Evolutionary conservation across 1,284 basidiomycete genomes (phyloP), one percentile per base, ranked within the genome.

Genomic region (Puccinia horiana): DNA sequence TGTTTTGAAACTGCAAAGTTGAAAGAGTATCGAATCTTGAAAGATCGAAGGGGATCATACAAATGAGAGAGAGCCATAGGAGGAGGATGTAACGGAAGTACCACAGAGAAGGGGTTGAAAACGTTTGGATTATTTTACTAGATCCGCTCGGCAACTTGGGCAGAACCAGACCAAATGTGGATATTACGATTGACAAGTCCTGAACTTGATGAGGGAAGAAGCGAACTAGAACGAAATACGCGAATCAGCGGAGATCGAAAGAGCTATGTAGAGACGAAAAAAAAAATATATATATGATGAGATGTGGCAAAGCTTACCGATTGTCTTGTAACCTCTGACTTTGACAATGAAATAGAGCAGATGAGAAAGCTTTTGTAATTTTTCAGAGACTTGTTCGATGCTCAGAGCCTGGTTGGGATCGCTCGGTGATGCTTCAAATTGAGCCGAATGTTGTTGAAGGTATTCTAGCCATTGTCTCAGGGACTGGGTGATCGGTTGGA

Each of bases 1-100:
- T 81, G 23, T 83, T 74, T 63, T 82, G 52, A 52, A 79, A 40
- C 52, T 75, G 75, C 49, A 37, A 76, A 88, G 16, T 86, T 86
- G 76, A 91, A 90, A n/a, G 84, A 77, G 73, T 69, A 85, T 95
- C 93, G 79, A 98, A 94, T 83, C 94, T 93, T 23, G 91, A 89
- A 69, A 99, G 89, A 86, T 94, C 92, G 86, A 99, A 99, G 0
- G 97, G 97, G 29, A 98, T 92, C 88, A 94, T 95, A 87, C 93
- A 93, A 76, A 98, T 92, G 23, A 99, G 90, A 23, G 94, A 94
- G 16, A 99, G 90, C 96, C 97, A 99, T 1, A 98, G 89, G 5
- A 99, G 89, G 32, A 94, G 88, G 20, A 93, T 89, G 85, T 97
- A 96, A 81, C 94, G 91, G 74, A 95, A 87, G 67, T 92, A 89